Evolutionary conservation across 148 eudicot genomes (phyloP).

Genomic region (Hydrangea macrophylla): DNA sequence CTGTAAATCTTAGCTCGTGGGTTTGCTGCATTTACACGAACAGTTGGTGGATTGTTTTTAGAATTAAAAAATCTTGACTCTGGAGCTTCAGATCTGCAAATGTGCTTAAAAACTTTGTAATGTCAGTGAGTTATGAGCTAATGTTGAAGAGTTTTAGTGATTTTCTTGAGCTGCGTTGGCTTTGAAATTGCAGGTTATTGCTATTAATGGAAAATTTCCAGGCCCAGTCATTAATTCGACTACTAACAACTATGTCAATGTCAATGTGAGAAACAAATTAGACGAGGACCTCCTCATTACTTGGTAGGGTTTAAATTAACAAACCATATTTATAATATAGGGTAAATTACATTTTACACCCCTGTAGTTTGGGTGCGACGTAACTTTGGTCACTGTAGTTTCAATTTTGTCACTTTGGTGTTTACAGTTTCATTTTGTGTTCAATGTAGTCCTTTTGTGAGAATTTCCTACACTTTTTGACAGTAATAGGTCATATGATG

Average conservation of each 20-base stretch:
- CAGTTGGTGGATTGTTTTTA: conserved; percentile 26
- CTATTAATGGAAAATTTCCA: conserved; percentile 87
- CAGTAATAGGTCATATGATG: no score
- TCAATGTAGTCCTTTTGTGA: no score
- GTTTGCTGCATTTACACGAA: conserved; percentile 16
- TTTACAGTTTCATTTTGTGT: no score
- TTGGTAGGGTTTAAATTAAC: conserved; percentile 46
- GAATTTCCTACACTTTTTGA: no score
- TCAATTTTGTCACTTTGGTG: no score
- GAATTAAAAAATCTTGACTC: conserved; percentile 15
- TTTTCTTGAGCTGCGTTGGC: conserved; percentile 15
- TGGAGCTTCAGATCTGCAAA: conserved; percentile 60
- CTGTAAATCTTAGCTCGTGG: conserved; percentile 12
- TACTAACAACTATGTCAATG: conserved; percentile 80
- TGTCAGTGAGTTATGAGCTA: not conserved
- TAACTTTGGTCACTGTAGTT: no score
- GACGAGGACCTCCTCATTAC: conserved; percentile 82
- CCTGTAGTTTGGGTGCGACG: no score
- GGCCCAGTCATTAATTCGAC: conserved; percentile 82
- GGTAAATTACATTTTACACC: no score
- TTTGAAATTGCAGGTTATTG: conserved; percentile 78
- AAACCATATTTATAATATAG: conserved; percentile 1
- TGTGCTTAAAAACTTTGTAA: conserved; percentile 14
- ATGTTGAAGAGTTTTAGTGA: not conserved
- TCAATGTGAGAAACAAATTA: conserved; percentile 83